phyloP scores from a whole-genome alignment of 2,329 filamentous ascomycete species.

The Aureobasidium sp. region DNA sequence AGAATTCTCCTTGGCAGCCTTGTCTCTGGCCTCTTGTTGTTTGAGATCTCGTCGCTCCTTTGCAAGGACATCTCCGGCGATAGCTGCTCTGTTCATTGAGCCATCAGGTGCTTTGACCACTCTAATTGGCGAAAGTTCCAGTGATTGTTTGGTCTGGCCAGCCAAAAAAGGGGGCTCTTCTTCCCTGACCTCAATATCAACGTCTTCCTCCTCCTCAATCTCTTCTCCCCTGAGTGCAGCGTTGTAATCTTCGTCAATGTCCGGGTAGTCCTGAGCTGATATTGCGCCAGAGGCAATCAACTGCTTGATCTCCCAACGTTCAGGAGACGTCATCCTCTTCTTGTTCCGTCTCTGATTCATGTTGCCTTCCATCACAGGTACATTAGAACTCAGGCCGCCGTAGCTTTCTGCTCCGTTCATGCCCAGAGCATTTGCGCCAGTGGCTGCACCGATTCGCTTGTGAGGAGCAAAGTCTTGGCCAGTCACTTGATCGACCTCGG shows the following conservation, averaged over 20 bases:
- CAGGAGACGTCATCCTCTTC: constrained; percentile 93
- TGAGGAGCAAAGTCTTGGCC: constrained; percentile 78
- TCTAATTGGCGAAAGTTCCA: constrained; percentile 90
- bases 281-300: constrained; percentile 91
- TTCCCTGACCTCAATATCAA: constrained; percentile 93
- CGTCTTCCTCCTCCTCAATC: constrained; percentile 89
- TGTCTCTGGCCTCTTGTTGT: constrained; percentile 78
- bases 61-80: constrained; percentile 81
- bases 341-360: constrained; percentile 55
- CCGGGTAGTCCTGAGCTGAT: constrained; percentile 88
- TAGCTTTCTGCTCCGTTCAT: constrained; percentile 59
- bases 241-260: constrained; percentile 89
- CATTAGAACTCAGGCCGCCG: constrained; percentile 44
- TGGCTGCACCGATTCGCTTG: constrained; percentile 68
- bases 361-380: constrained; percentile 59
- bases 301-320: constrained; percentile 95
- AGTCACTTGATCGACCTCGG: constrained; percentile 86
- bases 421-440: constrained; percentile 81
- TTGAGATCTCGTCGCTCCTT: constrained; percentile 85
- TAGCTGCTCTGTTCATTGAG: constrained; percentile 93
- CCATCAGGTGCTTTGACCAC: constrained; percentile 97
- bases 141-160: constrained; percentile 91
- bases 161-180: constrained; percentile 94
- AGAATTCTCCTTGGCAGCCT: constrained; percentile 63
- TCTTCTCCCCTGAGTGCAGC: constrained; percentile 79